Conservation (phyloP, 2,329 filamentous ascomycete species). For the Alternaria triticina region DNA sequence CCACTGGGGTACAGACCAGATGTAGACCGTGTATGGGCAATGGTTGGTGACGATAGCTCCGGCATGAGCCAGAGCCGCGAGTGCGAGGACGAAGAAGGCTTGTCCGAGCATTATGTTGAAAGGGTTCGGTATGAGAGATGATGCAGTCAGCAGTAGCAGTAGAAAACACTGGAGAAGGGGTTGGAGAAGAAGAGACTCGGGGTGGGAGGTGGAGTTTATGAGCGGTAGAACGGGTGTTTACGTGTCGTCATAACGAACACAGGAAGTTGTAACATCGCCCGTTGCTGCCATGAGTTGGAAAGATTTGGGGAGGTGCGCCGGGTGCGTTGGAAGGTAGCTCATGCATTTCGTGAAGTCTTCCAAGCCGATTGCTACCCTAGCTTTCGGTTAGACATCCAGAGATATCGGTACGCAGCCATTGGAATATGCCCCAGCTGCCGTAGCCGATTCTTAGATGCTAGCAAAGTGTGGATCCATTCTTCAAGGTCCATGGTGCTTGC, state of each 20-base stretch:
- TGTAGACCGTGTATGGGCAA: slow-evolving; percentile 25
- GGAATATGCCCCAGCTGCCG: background rate
- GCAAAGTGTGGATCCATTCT: background rate
- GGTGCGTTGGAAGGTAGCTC: background rate
- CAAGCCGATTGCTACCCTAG: background rate
- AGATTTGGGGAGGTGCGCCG: background rate
- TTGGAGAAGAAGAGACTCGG: slow-evolving; percentile 16
- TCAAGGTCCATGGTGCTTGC: background rate
- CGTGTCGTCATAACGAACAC: slow-evolving; percentile 10
- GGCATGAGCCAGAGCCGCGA: slow-evolving; percentile 27
- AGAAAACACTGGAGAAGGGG: slow-evolving; percentile 13
- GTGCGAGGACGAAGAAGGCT: slow-evolving; percentile 18
- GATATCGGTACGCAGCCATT: background rate
- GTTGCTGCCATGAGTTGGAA: background rate
- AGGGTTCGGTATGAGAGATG: background rate
- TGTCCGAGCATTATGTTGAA: slow-evolving; percentile 22
- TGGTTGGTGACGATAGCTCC: slow-evolving; percentile 38
- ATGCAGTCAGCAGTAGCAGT: slow-evolving; percentile 10
- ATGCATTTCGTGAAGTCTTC: background rate
- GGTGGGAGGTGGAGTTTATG: slow-evolving; percentile 6
- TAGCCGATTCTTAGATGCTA: background rate
- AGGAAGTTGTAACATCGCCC: background rate
- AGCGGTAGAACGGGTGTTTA: background rate
- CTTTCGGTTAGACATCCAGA: background rate
- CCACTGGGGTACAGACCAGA: slow-evolving; percentile 30